These are phyloP conservation scores for Scutellaria barbata DNA, from an alignment of 257 asterid species.

Conservation along the genomic window DNA sequence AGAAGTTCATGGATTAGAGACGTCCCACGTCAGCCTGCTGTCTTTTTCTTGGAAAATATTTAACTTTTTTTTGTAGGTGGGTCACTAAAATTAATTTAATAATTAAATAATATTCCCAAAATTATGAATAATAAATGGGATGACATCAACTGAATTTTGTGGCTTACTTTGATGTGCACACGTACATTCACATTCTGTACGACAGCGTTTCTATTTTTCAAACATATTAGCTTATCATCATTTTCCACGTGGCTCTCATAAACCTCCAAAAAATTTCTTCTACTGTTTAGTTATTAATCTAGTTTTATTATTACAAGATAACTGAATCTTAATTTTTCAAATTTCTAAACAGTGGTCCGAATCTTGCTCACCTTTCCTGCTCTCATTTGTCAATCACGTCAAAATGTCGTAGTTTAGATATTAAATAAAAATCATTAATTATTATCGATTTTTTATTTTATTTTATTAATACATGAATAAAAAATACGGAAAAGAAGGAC, in stretches of 20 bases:
- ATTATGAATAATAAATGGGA: not conserved
- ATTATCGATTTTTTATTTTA: too few relatives aligned
- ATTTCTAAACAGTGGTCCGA: too few relatives aligned
- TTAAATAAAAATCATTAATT: too few relatives aligned
- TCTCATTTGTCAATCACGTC: too few relatives aligned
- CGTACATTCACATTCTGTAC: constrained; percentile 28
- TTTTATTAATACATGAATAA: too few relatives aligned
- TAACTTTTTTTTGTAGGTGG: constrained; percentile 8
- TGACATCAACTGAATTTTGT: constrained; percentile 28
- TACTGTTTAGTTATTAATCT: not conserved
- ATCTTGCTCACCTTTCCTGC: too few relatives aligned
- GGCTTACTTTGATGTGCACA: constrained; percentile 31
- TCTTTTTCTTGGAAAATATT: not conserved
- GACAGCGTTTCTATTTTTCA: constrained; percentile 17
- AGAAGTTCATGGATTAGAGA: constrained; percentile 21
- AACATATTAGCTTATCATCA: not conserved
- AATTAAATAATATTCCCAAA: not conserved
- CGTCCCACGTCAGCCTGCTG: constrained; percentile 28
- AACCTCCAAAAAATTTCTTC: not conserved
- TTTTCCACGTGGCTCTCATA: constrained; percentile 19
- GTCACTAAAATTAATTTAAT: not conserved
- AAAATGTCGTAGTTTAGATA: too few relatives aligned
- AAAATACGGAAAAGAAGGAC: too few relatives aligned
- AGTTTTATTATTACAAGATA: not conserved
- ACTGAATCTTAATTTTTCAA: too few relatives aligned